These are phyloP conservation scores for Leccinum laetum DNA, from an alignment of 1,284 basidiomycete species.

Conservation along the genomic window DNA sequence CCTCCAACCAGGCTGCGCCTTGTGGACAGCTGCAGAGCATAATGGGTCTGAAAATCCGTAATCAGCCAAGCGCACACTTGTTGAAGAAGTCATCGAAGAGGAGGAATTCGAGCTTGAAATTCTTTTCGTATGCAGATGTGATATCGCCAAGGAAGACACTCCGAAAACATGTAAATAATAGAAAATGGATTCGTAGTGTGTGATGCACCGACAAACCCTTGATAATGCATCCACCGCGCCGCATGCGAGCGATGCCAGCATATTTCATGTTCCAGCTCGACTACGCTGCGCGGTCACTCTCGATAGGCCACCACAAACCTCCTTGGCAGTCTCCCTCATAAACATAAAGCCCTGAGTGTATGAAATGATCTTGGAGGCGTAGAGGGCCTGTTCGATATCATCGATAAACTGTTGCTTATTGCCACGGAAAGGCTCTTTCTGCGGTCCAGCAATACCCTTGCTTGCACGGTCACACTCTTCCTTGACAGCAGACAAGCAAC, in stretches of 20 bases:
- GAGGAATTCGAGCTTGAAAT: slow-evolving; percentile 86
- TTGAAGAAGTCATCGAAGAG: slow-evolving; percentile 99
- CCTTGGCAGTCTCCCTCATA: slow-evolving; percentile 98
- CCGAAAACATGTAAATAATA: slow-evolving; percentile 33
- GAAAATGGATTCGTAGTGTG: slow-evolving; percentile 1
- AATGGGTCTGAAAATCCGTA: slow-evolving; percentile 1
- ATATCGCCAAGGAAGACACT: slow-evolving; percentile 96
- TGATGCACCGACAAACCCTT: slow-evolving; percentile 48
- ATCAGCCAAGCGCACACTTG: slow-evolving; percentile 57
- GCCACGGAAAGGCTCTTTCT: slow-evolving; percentile 92
- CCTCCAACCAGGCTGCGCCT: slow-evolving; percentile 97
- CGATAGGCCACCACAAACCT: slow-evolving; percentile 50
- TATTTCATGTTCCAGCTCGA: slow-evolving; percentile 87
- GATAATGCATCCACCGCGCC: slow-evolving; percentile 99
- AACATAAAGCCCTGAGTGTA: slow-evolving; percentile 99
- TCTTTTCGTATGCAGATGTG: slow-evolving; percentile 91
- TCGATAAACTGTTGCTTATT: slow-evolving; percentile 99
- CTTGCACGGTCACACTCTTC: slow-evolving; percentile 93
- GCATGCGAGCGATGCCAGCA: slow-evolving; percentile 98
- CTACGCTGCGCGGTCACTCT: slow-evolving; percentile 34
- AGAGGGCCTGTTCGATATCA: slow-evolving; percentile 98
- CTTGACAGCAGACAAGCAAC: slow-evolving; percentile 97
- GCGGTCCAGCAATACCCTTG: slow-evolving; percentile 88
- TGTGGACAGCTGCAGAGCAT: slow-evolving; percentile 69
- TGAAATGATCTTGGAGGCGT: slow-evolving; percentile 99